phyloP scores from a whole-genome alignment of 2,329 filamentous ascomycete species.

The Paraphoma chrysanthemicola region DNA sequence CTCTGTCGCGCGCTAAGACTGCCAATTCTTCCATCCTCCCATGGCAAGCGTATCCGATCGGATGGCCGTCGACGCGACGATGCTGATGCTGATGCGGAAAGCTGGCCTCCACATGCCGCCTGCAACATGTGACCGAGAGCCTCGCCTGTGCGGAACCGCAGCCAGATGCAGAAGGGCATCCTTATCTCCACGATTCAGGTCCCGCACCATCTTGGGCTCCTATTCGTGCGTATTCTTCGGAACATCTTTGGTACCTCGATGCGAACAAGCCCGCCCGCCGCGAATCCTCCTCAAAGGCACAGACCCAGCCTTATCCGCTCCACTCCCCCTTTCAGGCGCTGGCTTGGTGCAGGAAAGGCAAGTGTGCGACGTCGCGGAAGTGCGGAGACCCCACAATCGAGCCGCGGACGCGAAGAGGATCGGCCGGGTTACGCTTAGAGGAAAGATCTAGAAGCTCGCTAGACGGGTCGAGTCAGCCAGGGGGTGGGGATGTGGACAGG shows the following conservation, averaged over 20 bases:
- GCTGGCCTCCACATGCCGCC: conserved; percentile 13
- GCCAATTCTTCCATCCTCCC: conserved; percentile 6
- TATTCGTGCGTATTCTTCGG: conserved; percentile 22
- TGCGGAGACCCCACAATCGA: conserved; percentile 30
- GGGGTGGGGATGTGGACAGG: conserved; percentile 14
- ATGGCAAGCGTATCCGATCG: conserved; percentile 4
- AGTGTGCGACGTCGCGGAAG: conserved; percentile 8
- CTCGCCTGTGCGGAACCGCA: conserved; percentile 15
- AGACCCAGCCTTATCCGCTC: conserved; percentile 18
- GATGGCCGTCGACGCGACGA: not conserved
- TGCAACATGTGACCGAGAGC: conserved; percentile 16
- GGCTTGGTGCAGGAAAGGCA: conserved; percentile 6
- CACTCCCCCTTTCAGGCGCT: conserved; percentile 5
- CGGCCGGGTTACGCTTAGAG: conserved; percentile 17
- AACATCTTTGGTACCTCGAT: conserved; percentile 16
- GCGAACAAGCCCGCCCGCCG: not conserved
- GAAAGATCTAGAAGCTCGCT: conserved; percentile 32
- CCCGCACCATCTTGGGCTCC: not conserved
- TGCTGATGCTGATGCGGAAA: conserved; percentile 7
- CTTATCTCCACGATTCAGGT: conserved; percentile 5
- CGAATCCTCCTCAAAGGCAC: not conserved
- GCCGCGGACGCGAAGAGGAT: conserved; percentile 16
- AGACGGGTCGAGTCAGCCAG: conserved; percentile 24
- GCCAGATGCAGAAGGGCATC: conserved; percentile 12
- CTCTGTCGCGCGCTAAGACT: conserved; percentile 4